phyloP scores from a whole-genome alignment of 495 filamentous ascomycete genomes.

The Penicillium canariense region DNA sequence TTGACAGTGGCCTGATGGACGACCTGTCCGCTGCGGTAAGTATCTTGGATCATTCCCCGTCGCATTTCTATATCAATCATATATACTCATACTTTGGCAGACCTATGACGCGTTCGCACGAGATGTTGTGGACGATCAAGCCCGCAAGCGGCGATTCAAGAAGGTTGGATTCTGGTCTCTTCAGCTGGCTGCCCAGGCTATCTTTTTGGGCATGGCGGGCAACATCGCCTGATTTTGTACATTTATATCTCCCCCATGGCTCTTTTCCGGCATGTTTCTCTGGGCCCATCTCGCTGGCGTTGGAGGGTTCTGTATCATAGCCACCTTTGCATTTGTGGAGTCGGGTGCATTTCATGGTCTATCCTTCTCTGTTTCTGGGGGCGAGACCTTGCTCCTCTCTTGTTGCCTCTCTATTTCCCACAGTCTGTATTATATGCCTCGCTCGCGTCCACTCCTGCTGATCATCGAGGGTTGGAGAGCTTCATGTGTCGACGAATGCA shows the following conservation, averaged over 20 bases:
- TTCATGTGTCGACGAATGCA: too few relatives aligned
- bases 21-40: slow-evolving; percentile 84
- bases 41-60: slow-evolving; percentile 1
- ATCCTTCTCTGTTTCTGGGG: neutral
- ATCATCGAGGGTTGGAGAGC: too few relatives aligned
- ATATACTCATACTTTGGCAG: slow-evolving; percentile 33
- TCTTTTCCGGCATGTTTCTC: neutral
- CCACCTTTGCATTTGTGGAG: slow-evolving; percentile 18
- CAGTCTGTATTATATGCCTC: neutral
- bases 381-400: neutral
- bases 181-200: slow-evolving; percentile 84
- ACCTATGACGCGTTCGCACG: slow-evolving; percentile 89
- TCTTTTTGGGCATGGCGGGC: slow-evolving; percentile 92
- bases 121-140: slow-evolving; percentile 82
- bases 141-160: slow-evolving; percentile 80
- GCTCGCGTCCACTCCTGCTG: too few relatives aligned
- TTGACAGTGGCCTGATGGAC: slow-evolving; percentile 91
- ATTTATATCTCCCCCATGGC: slow-evolving; percentile 16
- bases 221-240: slow-evolving; percentile 61
- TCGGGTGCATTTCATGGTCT: slow-evolving; percentile 9
- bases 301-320: slow-evolving; percentile 21
- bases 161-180: slow-evolving; percentile 97
- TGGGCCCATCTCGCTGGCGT: slow-evolving; percentile 12
- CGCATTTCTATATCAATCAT: neutral
- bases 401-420: neutral